Evolutionary conservation across 2,329 filamentous ascomycete species (phyloP).

Genomic region (Hymenoscyphus fructigenus): DNA sequence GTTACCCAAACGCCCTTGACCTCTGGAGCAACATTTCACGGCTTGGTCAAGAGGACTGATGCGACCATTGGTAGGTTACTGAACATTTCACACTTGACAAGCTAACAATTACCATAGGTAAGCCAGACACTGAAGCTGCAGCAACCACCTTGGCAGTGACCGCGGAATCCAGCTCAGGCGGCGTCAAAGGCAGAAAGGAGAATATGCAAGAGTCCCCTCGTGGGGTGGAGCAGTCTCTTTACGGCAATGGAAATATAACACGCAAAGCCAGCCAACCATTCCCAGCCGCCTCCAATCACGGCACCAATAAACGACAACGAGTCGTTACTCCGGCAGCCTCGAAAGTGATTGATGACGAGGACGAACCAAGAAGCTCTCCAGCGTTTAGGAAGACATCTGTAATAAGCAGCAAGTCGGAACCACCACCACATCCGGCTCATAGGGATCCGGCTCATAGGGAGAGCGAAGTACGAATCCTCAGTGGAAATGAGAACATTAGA

Average conservation of each 20-base stretch:
- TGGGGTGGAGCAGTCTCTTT: constrained; percentile 5
- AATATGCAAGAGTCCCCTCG: constrained; percentile 23
- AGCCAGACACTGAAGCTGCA: not conserved
- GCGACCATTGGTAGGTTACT: constrained; percentile 5
- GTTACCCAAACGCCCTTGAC: constrained; percentile 7
- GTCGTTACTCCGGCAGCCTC: constrained; percentile 47
- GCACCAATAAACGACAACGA: constrained; percentile 44
- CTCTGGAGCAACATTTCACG: constrained; percentile 3
- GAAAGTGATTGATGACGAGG: constrained; percentile 49
- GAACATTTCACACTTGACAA: not conserved
- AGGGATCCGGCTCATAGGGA: constrained; percentile 22
- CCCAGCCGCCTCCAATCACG: constrained; percentile 16
- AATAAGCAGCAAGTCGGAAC: constrained; percentile 19
- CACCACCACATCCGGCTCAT: not conserved
- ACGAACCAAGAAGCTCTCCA: constrained; percentile 42
- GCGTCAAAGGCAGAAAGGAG: constrained; percentile 31
- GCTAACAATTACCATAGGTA: constrained; percentile 1
- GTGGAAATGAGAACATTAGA: constrained; percentile 30
- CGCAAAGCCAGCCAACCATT: constrained; percentile 19
- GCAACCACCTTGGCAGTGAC: not conserved
- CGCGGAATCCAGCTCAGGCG: constrained; percentile 5
- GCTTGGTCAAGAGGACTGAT: constrained; percentile 6
- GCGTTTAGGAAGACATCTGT: constrained; percentile 28
- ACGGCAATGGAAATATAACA: constrained; percentile 14
- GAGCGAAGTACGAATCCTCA: constrained; percentile 23